phyloP scores from a whole-genome alignment of 352 stramenopile genomes.

The Thalassiosira oceanica region DNA sequence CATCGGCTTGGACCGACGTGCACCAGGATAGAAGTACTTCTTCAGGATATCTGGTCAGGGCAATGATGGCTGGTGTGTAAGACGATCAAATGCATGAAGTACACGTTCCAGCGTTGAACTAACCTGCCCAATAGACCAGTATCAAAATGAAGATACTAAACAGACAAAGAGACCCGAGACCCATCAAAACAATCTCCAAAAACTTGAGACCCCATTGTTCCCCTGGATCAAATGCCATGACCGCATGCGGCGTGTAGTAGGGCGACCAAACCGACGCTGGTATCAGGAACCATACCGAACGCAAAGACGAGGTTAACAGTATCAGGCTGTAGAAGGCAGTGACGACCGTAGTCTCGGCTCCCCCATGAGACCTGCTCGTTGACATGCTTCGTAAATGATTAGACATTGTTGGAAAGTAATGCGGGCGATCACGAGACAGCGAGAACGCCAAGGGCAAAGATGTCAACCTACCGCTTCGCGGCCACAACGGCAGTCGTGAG shows the following conservation, averaged over 20 bases:
- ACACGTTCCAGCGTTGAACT: no score
- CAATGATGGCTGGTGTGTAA: no score
- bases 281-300: constrained; percentile 82
- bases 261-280: constrained; percentile 71
- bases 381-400: constrained; percentile 40
- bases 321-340: constrained; percentile 82
- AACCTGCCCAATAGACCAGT: constrained; percentile 95
- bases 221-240: constrained; percentile 75
- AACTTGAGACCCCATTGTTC: constrained; percentile 81
- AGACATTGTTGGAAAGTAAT: no score
- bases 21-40: constrained; percentile 82
- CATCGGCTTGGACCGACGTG: constrained; percentile 81
- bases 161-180: constrained; percentile 89
- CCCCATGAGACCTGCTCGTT: constrained; percentile 42
- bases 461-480: no score
- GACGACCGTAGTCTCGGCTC: constrained; percentile 79
- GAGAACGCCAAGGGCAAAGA: no score
- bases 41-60: constrained; percentile 97
- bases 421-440: no score
- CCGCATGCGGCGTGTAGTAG: constrained; percentile 73
- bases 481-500: no score
- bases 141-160: constrained; percentile 97
- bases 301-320: constrained; percentile 62
- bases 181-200: constrained; percentile 86
- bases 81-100: no score